Base-by-base conservation (phyloP, 2,329 filamentous ascomycete genomes). In the Aschersonia sp. region DNA sequence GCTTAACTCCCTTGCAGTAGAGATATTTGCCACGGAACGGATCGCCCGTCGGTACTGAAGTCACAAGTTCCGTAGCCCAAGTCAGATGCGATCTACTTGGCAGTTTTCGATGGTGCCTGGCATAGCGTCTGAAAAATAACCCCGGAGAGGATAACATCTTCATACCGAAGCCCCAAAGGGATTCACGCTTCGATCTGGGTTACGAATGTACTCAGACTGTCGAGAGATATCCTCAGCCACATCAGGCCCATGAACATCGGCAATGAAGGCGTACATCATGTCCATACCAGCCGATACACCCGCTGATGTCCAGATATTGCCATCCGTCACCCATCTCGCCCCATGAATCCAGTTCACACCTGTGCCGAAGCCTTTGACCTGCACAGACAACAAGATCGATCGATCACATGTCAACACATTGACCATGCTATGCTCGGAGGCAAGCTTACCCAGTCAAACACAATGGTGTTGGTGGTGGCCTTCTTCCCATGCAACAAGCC, bases 391-490 rank as follows among this genome's bases (percentile, higher is more conserved):
- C 6, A n/a, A n/a, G n/a, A n/a, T n/a, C 35, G 12, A 38, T 6
- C 35, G 35, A 6, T 6, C 12, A 38, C 12, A 6, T 38, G 35
- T 38, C 35, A 38, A 12, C 35, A 12, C 35, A 6, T 38, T 38
- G 35, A 6, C 6, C 12, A 38, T 6, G 6, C 35, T 38, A 12
- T 6, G 12, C 35, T 38, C 35, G 6, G 35, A 6, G 6, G 6
- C 31, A 40, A n/a, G n/a, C n/a, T n/a, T 29, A 58, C 69, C 53
- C 59, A 59, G n/a, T 62, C 58, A 58, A 72, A 82, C 0, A 66
- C 62, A 3, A 56, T 53, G 58, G 83, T 84, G 56, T 83, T 84
- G 0, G 74, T 76, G 0, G 80, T 84, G 1, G 78, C 81, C 12
- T 62, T 63, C 41, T 63, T 68, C 0, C 74, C 74, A 49, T 82